Conservation (phyloP, 306 rosid species). For the Lotus japonicus region DNA sequence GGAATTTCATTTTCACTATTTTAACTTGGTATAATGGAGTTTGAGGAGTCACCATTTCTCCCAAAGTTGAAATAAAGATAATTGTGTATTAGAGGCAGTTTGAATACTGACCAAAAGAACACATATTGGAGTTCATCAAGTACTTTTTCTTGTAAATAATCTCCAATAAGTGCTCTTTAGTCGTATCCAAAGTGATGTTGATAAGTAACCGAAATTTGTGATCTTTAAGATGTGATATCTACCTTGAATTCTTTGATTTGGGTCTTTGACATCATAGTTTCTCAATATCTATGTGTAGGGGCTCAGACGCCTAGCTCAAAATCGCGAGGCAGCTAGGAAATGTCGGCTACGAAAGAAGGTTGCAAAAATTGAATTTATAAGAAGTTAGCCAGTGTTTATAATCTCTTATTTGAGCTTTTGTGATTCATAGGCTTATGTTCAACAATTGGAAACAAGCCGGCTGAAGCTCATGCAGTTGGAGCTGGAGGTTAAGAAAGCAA, state of each 20-base stretch:
- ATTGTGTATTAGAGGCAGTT: background rate
- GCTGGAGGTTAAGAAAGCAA: conserved; percentile 60
- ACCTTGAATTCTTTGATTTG: background rate
- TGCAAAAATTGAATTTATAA: background rate
- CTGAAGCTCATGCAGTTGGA: conserved; percentile 73
- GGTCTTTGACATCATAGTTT: conserved; percentile 5
- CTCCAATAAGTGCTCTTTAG: background rate
- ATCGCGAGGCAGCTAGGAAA: conserved; percentile 88
- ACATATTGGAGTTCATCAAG: no score
- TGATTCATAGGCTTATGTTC: conserved; percentile 71
- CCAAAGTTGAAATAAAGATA: background rate
- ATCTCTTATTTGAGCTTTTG: conserved; percentile 17
- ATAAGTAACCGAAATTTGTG: background rate
- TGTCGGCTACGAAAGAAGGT: conserved; percentile 81
- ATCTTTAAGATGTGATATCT: conserved; percentile 1
- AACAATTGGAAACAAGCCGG: conserved; percentile 77
- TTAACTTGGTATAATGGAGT: background rate
- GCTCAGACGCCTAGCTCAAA: conserved; percentile 76
- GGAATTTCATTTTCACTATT: background rate
- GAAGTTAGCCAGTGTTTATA: background rate
- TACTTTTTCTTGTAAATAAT: no score
- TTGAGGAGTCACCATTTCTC: background rate
- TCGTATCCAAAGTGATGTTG: background rate
- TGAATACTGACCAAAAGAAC: background rate
- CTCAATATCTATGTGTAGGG: conserved; percentile 32